phyloP scores from a whole-genome alignment of 805 yeast species.

The Kodamaea kaohsiungensis region DNA sequence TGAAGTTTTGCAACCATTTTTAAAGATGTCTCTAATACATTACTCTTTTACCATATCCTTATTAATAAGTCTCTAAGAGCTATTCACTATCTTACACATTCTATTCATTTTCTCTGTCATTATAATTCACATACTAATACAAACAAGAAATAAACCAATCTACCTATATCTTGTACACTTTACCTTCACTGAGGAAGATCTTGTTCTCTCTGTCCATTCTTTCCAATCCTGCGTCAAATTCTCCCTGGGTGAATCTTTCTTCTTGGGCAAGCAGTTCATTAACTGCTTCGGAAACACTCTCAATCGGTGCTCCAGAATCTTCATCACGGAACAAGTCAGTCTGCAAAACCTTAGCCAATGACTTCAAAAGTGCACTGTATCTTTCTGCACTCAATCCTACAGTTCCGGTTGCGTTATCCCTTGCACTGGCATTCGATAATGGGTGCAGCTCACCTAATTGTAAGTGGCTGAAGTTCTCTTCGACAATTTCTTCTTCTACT shows the following conservation, averaged over 20 bases:
- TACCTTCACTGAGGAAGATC: slow-evolving; percentile 39
- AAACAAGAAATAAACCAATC: slow-evolving; percentile 4
- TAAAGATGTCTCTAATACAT: not conserved
- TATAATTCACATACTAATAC: slow-evolving; percentile 1
- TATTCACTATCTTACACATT: not conserved
- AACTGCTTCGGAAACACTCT: slow-evolving; percentile 31
- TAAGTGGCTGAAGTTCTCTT: slow-evolving; percentile 6
- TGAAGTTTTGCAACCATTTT: slow-evolving; percentile 5
- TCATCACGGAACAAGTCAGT: slow-evolving; percentile 36
- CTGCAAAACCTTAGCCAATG: slow-evolving; percentile 33
- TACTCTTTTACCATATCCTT: not conserved
- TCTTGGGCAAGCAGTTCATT: slow-evolving; percentile 42
- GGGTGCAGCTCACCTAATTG: slow-evolving; percentile 18
- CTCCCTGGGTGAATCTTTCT: slow-evolving; percentile 33
- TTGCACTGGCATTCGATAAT: slow-evolving; percentile 23
- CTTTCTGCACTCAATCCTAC: slow-evolving; percentile 33
- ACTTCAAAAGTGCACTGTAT: slow-evolving; percentile 28
- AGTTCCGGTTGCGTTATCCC: slow-evolving; percentile 17
- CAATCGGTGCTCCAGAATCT: slow-evolving; percentile 32
- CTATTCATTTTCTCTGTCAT: not conserved
- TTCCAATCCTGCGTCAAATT: slow-evolving; percentile 32
- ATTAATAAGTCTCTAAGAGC: too few relatives aligned
- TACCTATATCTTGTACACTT: slow-evolving; percentile 36
- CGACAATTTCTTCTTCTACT: slow-evolving; percentile 4
- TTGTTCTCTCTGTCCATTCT: slow-evolving; percentile 38